phyloP scores from a whole-genome alignment of 225 moss, liverwort and hornwort genomes.

The Marchantia paleacea region DNA sequence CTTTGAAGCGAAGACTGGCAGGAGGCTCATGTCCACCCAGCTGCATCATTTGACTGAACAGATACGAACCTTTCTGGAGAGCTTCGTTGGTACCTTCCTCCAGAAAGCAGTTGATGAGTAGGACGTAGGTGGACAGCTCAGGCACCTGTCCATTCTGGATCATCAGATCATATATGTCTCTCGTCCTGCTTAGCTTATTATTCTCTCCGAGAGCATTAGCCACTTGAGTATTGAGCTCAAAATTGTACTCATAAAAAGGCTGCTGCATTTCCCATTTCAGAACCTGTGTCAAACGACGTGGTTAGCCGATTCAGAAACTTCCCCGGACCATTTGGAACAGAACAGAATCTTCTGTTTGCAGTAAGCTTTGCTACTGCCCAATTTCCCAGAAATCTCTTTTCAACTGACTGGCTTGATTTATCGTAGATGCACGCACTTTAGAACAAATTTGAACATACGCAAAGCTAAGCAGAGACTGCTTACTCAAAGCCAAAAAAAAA shows the following conservation, averaged over 20 bases:
- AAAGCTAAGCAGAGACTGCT: no score
- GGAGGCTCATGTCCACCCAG: conserved; percentile 77
- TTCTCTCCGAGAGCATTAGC: conserved; percentile 67
- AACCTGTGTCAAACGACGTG: conserved; percentile 46
- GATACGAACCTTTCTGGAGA: conserved; percentile 54
- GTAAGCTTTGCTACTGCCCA: not conserved
- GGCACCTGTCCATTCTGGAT: conserved; percentile 70
- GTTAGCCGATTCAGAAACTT: not conserved
- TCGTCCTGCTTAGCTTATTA: conserved; percentile 72
- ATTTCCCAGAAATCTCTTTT: not conserved
- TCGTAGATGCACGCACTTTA: no score
- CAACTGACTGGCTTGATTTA: no score
- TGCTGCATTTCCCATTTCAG: conserved; percentile 96
- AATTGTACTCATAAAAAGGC: conserved; percentile 79
- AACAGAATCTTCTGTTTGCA: not conserved
- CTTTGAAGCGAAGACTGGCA: conserved; percentile 52
- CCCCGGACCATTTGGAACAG: no score
- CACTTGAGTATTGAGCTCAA: conserved; percentile 67
- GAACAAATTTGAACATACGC: not conserved
- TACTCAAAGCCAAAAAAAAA: not conserved
- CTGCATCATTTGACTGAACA: conserved; percentile 87
- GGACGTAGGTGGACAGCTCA: conserved; percentile 60
- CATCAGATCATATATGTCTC: conserved; percentile 73
- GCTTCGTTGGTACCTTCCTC: conserved; percentile 57
- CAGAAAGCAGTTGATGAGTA: conserved; percentile 75